Conservation (phyloP, 2,329 filamentous ascomycete species). For the Podosphaera aphanis region DNA sequence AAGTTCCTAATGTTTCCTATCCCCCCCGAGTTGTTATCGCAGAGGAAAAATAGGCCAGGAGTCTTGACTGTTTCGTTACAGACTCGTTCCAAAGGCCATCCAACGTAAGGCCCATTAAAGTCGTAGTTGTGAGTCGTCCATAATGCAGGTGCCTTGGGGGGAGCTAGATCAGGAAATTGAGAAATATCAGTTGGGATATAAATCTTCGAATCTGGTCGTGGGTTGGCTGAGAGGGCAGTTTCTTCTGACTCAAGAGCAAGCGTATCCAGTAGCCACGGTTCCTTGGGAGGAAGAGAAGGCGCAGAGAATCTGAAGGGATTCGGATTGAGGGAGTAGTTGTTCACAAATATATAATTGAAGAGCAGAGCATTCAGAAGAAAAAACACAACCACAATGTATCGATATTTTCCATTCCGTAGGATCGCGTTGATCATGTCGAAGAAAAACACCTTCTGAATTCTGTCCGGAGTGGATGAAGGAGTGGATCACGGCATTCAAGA, state of each 20-base stretch:
- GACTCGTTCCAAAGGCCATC: conserved; percentile 21
- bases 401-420: conserved; percentile 10
- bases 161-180: background rate
- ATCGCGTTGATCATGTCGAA: conserved; percentile 10
- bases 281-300: background rate
- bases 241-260: background rate
- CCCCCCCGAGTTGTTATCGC: conserved; percentile 27
- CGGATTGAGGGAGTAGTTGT: background rate
- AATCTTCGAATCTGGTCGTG: background rate
- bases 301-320: background rate
- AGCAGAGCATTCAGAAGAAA: conserved; percentile 9
- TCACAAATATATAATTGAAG: conserved; percentile 10
- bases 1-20: conserved; percentile 28
- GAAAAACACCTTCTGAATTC: conserved; percentile 2
- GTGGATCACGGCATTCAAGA: no score
- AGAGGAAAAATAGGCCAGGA: conserved; percentile 22
- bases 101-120: conserved; percentile 19
- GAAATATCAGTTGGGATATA: background rate
- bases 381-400: conserved; percentile 7
- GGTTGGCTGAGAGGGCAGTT: background rate
- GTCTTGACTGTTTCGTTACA: conserved; percentile 22
- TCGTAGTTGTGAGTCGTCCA: conserved; percentile 10
- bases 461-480: no score
- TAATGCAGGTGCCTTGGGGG: conserved; percentile 1
- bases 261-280: background rate